Base-by-base conservation (phyloP, 257 asterid species). In the Primulina eburnea region DNA sequence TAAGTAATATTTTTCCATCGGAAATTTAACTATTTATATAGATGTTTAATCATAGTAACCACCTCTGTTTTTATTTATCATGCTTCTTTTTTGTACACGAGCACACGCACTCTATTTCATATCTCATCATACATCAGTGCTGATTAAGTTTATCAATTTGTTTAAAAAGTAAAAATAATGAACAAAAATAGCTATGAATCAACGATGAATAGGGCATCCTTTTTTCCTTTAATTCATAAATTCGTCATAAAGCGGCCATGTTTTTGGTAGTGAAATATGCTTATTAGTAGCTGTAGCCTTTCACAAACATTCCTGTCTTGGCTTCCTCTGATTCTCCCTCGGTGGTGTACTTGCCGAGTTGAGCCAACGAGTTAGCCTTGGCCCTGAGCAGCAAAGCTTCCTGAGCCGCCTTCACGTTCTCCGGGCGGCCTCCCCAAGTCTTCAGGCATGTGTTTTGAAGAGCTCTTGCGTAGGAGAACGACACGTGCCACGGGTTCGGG, bases 241-340 rank as follows among this genome's bases (percentile, higher is more conserved):
- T 16, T 43, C 55, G 18, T 43, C 55, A 14, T 17, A 43, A 43
- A 43, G 55, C 2, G 18, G 57, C 16, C 55, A 18, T 0, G 9
- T 18, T 28, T 40, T 7, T 34, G 55, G 60, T 21, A 28, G 58
- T 66, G 72, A 30, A 60, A 9, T 29, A 71, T 37, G 69, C 80
- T 83, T 76, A 86, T 83, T 76, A 86, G 81, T 86, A 86, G 43
- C 57, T 72, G 56, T 86, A 80, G 58, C 80, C 86, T 77, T 84
- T 84, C 61, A 80, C 88, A 24, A 86, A 86, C 89, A 86, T 82
- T 47, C 88, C 89, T 79, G 84, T 10, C 73, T 82, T 86, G 62
- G 92, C 92, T 76, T 86, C 89, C 50, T 82, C 92, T 2, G 92
- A 84, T 67, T 86, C 92, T 14, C 92, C 92, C 70, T 78, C 92